phyloP scores from a whole-genome alignment of 2,329 filamentous ascomycete genomes.

The Phyllosticta capitalensis region DNA sequence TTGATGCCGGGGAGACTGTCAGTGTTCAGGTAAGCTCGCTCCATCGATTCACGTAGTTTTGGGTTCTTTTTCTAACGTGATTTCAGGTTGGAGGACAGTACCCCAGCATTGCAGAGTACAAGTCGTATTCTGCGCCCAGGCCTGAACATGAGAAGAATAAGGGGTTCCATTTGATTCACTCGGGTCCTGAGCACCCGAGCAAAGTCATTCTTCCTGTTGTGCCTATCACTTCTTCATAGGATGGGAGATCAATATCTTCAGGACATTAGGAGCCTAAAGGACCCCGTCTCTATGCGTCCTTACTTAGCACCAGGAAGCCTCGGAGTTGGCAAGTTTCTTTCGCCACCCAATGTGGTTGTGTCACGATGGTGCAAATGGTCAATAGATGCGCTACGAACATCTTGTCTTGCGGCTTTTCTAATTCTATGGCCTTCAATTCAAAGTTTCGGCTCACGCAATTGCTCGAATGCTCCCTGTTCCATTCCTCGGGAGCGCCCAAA shows the following conservation, averaged over 20 bases:
- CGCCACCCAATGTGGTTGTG: too few relatives aligned
- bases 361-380: too few relatives aligned
- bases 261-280: too few relatives aligned
- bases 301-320: too few relatives aligned
- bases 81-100: conserved; percentile 15
- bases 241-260: not conserved
- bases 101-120: conserved; percentile 32
- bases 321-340: too few relatives aligned
- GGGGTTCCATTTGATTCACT: conserved; percentile 31
- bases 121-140: conserved; percentile 28
- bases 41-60: too few relatives aligned
- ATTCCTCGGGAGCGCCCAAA: too few relatives aligned
- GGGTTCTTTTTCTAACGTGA: too few relatives aligned
- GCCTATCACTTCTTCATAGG: not conserved
- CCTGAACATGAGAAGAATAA: conserved; percentile 34
- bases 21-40: conserved; percentile 13
- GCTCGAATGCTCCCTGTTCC: too few relatives aligned
- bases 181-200: conserved; percentile 29
- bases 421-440: not conserved
- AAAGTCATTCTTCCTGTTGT: conserved; percentile 31
- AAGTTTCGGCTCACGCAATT: not conserved
- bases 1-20: conserved; percentile 32
- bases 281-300: too few relatives aligned
- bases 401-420: too few relatives aligned
- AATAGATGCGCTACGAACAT: too few relatives aligned